Conservation (phyloP, 2,329 filamentous ascomycete species). For the Shiraia bambusicola region DNA sequence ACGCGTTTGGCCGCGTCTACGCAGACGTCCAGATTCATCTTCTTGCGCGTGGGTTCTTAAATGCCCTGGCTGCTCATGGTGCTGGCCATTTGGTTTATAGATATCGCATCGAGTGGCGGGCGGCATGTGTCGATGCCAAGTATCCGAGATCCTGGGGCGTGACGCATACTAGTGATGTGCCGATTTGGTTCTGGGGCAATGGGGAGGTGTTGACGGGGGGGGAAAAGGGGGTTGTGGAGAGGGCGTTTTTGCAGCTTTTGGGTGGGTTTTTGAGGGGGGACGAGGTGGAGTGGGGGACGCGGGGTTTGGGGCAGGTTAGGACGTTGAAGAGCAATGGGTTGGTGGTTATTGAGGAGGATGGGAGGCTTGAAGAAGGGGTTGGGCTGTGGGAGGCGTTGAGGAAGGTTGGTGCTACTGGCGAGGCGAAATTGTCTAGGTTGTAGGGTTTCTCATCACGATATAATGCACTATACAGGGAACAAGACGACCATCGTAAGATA, state of each 20-base stretch:
- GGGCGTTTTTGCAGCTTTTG: conserved; percentile 43
- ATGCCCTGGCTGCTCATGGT: conserved; percentile 47
- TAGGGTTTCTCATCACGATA: background rate
- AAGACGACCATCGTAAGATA: too few species aligned
- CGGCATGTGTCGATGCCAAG: conserved; percentile 47
- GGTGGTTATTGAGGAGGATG: conserved; percentile 51
- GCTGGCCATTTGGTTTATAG: conserved; percentile 51
- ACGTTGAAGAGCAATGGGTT: conserved; percentile 50
- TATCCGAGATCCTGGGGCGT: conserved; percentile 54
- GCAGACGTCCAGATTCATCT: conserved; percentile 59
- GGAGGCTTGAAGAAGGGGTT: conserved; percentile 50
- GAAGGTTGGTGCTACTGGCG: conserved; percentile 18
- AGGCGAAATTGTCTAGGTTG: conserved; percentile 2
- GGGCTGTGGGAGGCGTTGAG: conserved; percentile 50
- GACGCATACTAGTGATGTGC: conserved; percentile 56
- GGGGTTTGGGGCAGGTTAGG: conserved; percentile 43
- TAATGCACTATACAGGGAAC: background rate
- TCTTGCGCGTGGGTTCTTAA: conserved; percentile 54
- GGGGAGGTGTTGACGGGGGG: conserved; percentile 43
- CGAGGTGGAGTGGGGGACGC: conserved; percentile 44
- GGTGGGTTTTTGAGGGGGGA: conserved; percentile 46
- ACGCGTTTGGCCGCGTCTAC: conserved; percentile 58
- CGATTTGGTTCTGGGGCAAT: conserved; percentile 60
- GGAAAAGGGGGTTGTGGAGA: conserved; percentile 49
- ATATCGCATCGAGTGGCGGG: conserved; percentile 58